phyloP scores from a whole-genome alignment of 768 basidiomycete genomes.

The Rubroboletus satanas region DNA sequence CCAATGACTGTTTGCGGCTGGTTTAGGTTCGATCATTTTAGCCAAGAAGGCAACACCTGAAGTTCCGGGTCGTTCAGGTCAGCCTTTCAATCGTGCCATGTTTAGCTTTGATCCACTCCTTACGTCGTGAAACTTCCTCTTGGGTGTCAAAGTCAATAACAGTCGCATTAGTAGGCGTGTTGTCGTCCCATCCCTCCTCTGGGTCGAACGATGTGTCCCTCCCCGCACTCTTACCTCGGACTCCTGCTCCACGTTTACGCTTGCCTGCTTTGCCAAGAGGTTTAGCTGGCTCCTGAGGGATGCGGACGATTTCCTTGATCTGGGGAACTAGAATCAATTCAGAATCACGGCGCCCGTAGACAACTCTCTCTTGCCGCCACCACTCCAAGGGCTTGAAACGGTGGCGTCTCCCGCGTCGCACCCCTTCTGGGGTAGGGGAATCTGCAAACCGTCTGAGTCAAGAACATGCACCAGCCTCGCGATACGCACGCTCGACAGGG shows the following conservation, averaged over 20 bases:
- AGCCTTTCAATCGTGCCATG: neutral
- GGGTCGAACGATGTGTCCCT: conserved; percentile 38
- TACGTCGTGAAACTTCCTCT: conserved; percentile 67
- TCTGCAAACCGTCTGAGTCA: conserved; percentile 16
- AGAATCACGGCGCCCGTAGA: conserved; percentile 65
- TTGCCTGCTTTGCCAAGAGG: conserved; percentile 44
- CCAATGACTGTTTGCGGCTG: conserved; percentile 66
- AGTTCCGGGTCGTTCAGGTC: neutral
- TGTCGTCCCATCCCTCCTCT: conserved; percentile 84
- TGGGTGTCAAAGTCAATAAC: conserved; percentile 65
- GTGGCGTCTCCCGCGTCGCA: conserved; percentile 68
- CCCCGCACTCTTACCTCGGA: conserved; percentile 37
- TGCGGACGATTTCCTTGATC: conserved; percentile 61
- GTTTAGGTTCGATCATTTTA: conserved; percentile 58
- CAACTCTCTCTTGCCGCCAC: conserved; percentile 90
- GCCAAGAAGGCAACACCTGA: conserved; percentile 78
- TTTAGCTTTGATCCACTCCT: conserved; percentile 31
- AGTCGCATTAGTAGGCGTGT: conserved; percentile 61
- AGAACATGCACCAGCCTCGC: neutral
- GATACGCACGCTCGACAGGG: conserved; percentile 25
- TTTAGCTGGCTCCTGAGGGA: conserved; percentile 47
- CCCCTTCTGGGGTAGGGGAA: conserved; percentile 38
- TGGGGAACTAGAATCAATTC: conserved; percentile 54
- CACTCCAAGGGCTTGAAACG: conserved; percentile 76
- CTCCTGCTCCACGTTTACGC: conserved; percentile 29